Evolutionary conservation across 2,329 filamentous ascomycete species (phyloP).

Genomic region (Paraphoma chrysanthemicola): DNA sequence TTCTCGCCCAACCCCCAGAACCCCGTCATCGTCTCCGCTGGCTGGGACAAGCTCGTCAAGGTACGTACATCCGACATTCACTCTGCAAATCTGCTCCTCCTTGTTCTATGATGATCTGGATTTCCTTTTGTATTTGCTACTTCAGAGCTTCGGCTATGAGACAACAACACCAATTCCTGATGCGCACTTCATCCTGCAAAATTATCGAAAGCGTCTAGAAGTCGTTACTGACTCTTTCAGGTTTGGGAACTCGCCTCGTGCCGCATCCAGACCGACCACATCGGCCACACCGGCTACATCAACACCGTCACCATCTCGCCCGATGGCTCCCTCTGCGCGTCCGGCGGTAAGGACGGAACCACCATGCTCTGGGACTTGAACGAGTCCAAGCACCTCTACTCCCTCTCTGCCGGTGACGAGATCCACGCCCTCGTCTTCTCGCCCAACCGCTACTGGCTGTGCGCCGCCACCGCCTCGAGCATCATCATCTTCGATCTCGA

Average conservation of each 20-base stretch:
- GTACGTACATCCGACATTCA: conserved; percentile 66
- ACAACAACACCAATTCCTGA: conserved; percentile 93
- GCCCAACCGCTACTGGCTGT: conserved; percentile 99
- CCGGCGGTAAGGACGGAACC: conserved; percentile 99
- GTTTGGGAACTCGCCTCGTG: conserved; percentile 99
- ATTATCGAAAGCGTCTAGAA: neutral
- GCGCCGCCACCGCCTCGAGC: conserved; percentile 93
- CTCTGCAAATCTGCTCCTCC: neutral
- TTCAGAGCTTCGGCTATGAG: conserved; percentile 99
- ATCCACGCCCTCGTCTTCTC: conserved; percentile 99
- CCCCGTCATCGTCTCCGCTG: conserved; percentile 97
- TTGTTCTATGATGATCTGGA: conserved; percentile 83
- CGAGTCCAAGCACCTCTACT: conserved; percentile 99
- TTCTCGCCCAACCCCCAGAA: conserved; percentile 99
- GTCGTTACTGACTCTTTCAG: conserved; percentile 59
- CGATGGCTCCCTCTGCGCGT: conserved; percentile 98
- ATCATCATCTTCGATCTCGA: conserved; percentile 99
- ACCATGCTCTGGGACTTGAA: conserved; percentile 99
- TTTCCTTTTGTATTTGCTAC: conserved; percentile 98
- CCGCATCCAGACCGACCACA: conserved; percentile 99
- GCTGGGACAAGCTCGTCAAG: conserved; percentile 99
- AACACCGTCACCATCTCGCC: conserved; percentile 99
- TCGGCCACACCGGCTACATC: conserved; percentile 99
- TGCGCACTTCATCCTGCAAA: conserved; percentile 39
- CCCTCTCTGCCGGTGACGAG: conserved; percentile 98